Evolutionary conservation across 495 filamentous ascomycete species (phyloP).

Genomic region (Penicillium angulare): DNA sequence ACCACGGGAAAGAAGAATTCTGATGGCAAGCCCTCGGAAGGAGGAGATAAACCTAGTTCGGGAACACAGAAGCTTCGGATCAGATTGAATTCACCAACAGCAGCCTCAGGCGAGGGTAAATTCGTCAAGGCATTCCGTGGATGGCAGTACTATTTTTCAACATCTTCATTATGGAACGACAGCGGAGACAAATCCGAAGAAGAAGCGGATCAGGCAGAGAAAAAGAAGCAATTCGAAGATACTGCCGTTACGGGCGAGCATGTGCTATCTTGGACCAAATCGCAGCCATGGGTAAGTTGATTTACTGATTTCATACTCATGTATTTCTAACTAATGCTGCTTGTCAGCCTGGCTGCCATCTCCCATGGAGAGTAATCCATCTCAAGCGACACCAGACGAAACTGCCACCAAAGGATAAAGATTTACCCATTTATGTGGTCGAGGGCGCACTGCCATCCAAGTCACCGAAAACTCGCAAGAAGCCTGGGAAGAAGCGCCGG

Average conservation of each 20-base stretch:
- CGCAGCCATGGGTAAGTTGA: slow-evolving; percentile 38
- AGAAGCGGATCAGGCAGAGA: slow-evolving; percentile 12
- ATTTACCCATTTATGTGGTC: slow-evolving; percentile 26
- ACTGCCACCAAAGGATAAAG: slow-evolving; percentile 25
- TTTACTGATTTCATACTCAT: not conserved
- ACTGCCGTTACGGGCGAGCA: slow-evolving; percentile 40
- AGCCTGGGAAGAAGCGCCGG: slow-evolving; percentile 49
- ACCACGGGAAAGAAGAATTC: not conserved
- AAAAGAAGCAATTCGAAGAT: slow-evolving; percentile 37
- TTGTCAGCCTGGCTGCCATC: slow-evolving; percentile 39
- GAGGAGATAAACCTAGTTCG: not conserved
- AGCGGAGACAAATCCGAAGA: slow-evolving; percentile 7
- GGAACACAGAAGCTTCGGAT: slow-evolving; percentile 42
- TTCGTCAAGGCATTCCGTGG: slow-evolving; percentile 45
- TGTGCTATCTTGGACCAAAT: slow-evolving; percentile 35
- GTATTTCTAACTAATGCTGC: not conserved
- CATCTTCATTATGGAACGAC: slow-evolving; percentile 26
- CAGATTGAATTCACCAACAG: slow-evolving; percentile 41
- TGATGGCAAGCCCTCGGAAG: not conserved
- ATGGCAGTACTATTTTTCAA: slow-evolving; percentile 46
- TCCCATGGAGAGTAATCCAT: slow-evolving; percentile 45
- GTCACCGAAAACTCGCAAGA: slow-evolving; percentile 37
- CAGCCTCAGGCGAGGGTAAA: slow-evolving; percentile 31
- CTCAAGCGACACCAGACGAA: slow-evolving; percentile 41
- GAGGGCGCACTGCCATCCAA: slow-evolving; percentile 23